A percentile compares a stretch with the other conserved stretches of the same genome.
These are phyloP conservation scores for Trichophyton verrucosum DNA, from an alignment of 2,329 filamentous ascomycete genomes.

Conservation along the genomic window DNA sequence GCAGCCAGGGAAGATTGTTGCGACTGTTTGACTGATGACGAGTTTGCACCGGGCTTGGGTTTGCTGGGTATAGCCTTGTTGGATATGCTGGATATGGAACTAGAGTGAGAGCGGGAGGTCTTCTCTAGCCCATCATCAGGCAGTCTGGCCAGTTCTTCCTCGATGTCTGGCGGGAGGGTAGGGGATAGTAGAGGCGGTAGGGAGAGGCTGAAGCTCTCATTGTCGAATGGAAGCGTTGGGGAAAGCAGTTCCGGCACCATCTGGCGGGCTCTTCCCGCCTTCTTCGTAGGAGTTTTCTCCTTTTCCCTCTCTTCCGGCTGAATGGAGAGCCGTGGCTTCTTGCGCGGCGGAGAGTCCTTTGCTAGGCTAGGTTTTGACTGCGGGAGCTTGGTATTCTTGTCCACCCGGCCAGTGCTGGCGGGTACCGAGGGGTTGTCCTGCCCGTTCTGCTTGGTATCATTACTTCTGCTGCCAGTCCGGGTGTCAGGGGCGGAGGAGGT, in stretches of 20 bases:
- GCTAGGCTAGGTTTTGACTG: background rate
- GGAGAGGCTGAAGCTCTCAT: constrained; percentile 21
- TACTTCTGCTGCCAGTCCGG: background rate
- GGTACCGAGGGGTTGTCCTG: background rate
- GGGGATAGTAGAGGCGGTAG: constrained; percentile 47
- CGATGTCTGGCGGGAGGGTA: constrained; percentile 44
- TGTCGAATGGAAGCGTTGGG: constrained; percentile 29
- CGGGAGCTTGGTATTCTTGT: background rate
- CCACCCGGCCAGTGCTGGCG: background rate
- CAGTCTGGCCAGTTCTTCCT: constrained; percentile 39
- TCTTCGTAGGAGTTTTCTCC: constrained; percentile 12
- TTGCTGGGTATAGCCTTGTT: constrained; percentile 8
- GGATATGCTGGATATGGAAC: constrained; percentile 12
- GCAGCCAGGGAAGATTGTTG: background rate
- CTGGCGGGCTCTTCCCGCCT: constrained; percentile 15
- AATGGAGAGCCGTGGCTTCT: constrained; percentile 29
- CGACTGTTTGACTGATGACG: background rate
- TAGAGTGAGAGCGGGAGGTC: constrained; percentile 11
- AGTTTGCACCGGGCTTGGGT: constrained; percentile 3
- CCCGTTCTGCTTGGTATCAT: background rate
- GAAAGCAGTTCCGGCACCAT: constrained; percentile 30
- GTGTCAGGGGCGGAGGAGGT: background rate
- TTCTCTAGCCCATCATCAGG: constrained; percentile 20
- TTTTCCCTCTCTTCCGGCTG: background rate
- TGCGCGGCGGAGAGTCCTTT: constrained; percentile 18